Evolutionary conservation across 1,284 basidiomycete species (phyloP), one percentile per base, ranked within the genome.

Genomic region (Nidula niveotomentosa): DNA sequence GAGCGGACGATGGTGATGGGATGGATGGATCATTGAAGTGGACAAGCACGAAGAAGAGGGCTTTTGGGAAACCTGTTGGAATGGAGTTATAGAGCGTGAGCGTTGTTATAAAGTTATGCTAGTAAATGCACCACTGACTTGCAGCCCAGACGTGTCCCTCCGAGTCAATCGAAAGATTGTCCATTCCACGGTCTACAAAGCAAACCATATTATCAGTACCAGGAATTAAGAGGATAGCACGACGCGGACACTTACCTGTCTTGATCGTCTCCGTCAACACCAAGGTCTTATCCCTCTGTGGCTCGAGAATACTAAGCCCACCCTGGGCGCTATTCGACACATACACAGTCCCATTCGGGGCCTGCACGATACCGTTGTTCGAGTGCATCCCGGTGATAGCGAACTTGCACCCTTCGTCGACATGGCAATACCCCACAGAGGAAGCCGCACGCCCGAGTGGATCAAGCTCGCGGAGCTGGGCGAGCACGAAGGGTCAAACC

Each of bases 351-450:
- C 79, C 81, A 56, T 86, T 83, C 5, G 65, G 59, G 23, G 77
- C 79, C 48, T 71, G 69, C 0, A 74, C 73, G 57, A 89, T 87
- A 3, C 87, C 86, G 62, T 88, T 89, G 57, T 69, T 76, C 35
- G 68, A 70, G 47, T 66, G 70, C 45, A 86, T 64, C 12, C 75
- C 71, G 12, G 65, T 61, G 9, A 76, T 72, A 1, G 79, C 84
- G 54, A 77, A 64, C 62, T 83, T 86, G 68, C 87, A 89, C 3
- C 86, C 86, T 12, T 74, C 60, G 44, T 78, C 70, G 36, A 75
- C 62, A 54, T 86, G 74, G 62, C 88, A 90, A 63, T 83, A 87
- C 6, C 79, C 83, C 10, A 89, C 72, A 17, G 78, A 81, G 5
- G 79, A 70, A 1, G 57, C 59, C 37, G 66, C 63, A 53, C 74